These are phyloP conservation scores for Marasmius fiardii DNA, from an alignment of 1,284 basidiomycete species.

Conservation along the genomic window DNA sequence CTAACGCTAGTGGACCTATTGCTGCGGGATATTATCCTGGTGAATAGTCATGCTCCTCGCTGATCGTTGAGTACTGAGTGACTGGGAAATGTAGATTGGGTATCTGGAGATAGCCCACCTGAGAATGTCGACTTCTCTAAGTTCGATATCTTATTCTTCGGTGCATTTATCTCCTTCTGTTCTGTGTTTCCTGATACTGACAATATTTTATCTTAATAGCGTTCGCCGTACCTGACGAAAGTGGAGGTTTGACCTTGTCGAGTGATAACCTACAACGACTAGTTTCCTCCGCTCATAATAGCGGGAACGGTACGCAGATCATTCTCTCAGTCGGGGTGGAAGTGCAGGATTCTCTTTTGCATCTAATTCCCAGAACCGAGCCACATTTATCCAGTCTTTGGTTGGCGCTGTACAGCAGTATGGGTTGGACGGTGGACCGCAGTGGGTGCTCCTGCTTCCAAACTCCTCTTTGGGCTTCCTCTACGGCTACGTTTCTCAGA, in stretches of 20 bases:
- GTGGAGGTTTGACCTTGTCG: constrained; percentile 54
- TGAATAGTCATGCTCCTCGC: constrained; percentile 4
- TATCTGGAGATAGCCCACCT: constrained; percentile 51
- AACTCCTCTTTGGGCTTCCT: constrained; percentile 77
- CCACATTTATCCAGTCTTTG: constrained; percentile 61
- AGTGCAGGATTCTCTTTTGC: constrained; percentile 65
- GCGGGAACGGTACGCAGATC: background rate
- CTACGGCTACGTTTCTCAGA: constrained; percentile 57
- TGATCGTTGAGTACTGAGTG: background rate
- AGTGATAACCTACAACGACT: constrained; percentile 56
- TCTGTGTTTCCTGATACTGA: background rate
- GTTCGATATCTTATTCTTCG: constrained; percentile 72
- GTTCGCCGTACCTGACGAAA: constrained; percentile 67
- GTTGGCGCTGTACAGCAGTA: constrained; percentile 56
- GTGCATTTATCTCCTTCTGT: constrained; percentile 22
- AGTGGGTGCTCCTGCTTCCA: constrained; percentile 68
- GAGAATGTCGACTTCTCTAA: constrained; percentile 65
- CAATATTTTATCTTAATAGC: constrained; percentile 34
- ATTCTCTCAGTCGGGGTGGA: constrained; percentile 35
- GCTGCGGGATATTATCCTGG: constrained; percentile 53
- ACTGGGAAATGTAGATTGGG: constrained; percentile 52
- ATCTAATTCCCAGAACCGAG: constrained; percentile 43
- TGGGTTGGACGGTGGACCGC: constrained; percentile 68
- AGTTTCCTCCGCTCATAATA: constrained; percentile 49
- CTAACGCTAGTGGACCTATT: constrained; percentile 21